Conservation (phyloP, 371 early-diverging fungal species). For the Phascolomyces articulosus region DNA sequence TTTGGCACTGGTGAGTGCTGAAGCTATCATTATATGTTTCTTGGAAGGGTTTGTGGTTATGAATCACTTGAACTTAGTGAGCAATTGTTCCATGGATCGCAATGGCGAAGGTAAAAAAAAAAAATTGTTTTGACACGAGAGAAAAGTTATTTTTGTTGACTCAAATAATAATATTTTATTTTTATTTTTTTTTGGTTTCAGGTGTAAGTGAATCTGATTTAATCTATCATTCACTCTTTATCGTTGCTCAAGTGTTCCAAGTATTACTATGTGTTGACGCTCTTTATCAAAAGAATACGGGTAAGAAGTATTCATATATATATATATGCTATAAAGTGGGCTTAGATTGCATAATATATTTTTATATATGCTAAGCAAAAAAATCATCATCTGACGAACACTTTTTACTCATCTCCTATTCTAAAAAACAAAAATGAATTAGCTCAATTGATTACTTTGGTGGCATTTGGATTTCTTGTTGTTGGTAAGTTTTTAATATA, state of each 20-base stretch:
- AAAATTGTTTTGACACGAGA: background rate
- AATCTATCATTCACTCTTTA: conserved; percentile 53
- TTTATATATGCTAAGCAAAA: background rate
- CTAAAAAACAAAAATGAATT: background rate
- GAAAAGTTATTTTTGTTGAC: background rate
- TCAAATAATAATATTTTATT: background rate
- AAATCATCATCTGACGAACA: background rate
- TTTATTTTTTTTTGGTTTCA: too few relatives aligned
- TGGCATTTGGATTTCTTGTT: conserved; percentile 47
- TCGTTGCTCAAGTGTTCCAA: conserved; percentile 52
- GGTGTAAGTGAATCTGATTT: conserved; percentile 59
- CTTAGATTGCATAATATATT: background rate
- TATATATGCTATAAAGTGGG: background rate
- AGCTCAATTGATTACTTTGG: conserved; percentile 47
- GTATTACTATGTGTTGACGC: conserved; percentile 49
- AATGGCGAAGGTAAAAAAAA: conserved; percentile 20
- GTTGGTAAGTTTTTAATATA: conserved; percentile 30
- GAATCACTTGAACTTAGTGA: conserved; percentile 42
- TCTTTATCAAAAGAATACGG: conserved; percentile 49
- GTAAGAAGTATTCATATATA: conserved; percentile 15
- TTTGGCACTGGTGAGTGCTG: conserved; percentile 31
- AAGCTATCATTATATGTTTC: conserved; percentile 42
- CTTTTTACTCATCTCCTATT: background rate
- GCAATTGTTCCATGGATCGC: conserved; percentile 32
- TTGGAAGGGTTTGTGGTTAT: conserved; percentile 48